Evolutionary conservation across 352 stramenopile species (phyloP).

Genomic region (Phytophthora nicotianae): DNA sequence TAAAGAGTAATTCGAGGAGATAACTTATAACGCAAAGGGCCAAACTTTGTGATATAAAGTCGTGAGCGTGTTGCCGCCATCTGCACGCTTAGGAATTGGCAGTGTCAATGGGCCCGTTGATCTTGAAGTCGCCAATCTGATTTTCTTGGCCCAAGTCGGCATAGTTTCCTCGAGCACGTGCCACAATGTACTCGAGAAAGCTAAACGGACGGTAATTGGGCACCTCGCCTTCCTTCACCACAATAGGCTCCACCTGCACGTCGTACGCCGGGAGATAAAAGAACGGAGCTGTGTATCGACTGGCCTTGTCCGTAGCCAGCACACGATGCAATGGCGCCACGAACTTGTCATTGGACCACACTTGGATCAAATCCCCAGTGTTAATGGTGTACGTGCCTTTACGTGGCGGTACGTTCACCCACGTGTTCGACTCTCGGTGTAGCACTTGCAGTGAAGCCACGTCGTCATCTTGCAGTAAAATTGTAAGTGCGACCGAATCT

Average conservation of each 20-base stretch:
- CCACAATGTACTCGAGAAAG: slow-evolving; percentile 89
- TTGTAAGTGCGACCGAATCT: slow-evolving; percentile 59
- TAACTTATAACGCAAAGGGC: too few relatives aligned
- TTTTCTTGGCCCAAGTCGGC: slow-evolving; percentile 91
- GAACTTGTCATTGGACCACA: slow-evolving; percentile 68
- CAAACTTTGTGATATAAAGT: too few relatives aligned
- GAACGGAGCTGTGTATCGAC: slow-evolving; percentile 65
- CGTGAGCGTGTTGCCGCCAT: slow-evolving; percentile 4
- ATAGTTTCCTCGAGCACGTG: slow-evolving; percentile 91
- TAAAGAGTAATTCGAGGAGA: too few relatives aligned
- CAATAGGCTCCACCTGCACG: slow-evolving; percentile 65
- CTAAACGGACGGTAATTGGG: slow-evolving; percentile 78
- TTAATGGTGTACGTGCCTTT: slow-evolving; percentile 57
- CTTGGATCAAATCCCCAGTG: slow-evolving; percentile 65
- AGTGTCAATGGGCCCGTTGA: slow-evolving; percentile 14
- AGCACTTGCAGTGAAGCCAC: slow-evolving; percentile 63
- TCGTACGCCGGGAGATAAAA: slow-evolving; percentile 80
- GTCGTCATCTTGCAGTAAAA: slow-evolving; percentile 70
- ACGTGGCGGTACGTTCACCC: slow-evolving; percentile 51
- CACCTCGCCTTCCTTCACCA: slow-evolving; percentile 39
- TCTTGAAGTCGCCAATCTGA: slow-evolving; percentile 29
- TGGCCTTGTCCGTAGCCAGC: slow-evolving; percentile 36
- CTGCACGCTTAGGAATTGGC: slow-evolving; percentile 13
- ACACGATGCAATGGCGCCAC: slow-evolving; percentile 57
- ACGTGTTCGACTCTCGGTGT: slow-evolving; percentile 53